phyloP scores from a whole-genome alignment of 2,329 filamentous ascomycete genomes.

The Verticillium nubilum region DNA sequence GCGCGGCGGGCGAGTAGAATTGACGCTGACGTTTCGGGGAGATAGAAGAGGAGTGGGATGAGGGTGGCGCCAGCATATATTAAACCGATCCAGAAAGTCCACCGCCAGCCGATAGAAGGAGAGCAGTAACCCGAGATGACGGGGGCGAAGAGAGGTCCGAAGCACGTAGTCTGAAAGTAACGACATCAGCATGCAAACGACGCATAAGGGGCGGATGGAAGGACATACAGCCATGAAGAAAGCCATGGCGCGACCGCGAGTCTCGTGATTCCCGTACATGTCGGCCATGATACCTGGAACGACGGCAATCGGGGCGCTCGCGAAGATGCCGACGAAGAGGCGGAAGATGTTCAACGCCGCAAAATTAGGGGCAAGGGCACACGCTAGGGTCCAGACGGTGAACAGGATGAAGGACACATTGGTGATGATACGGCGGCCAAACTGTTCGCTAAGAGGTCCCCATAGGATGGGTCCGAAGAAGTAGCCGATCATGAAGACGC shows the following conservation, averaged over 20 bases:
- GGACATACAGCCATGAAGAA: conserved; percentile 55
- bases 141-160: conserved; percentile 62
- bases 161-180: conserved; percentile 48
- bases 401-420: conserved; percentile 42
- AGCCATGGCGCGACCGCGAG: conserved; percentile 55
- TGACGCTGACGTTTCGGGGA: conserved; percentile 61
- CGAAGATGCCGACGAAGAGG: conserved; percentile 47
- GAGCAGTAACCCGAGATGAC: conserved; percentile 59
- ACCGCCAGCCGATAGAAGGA: conserved; percentile 57
- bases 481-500: conserved; percentile 59
- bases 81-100: conserved; percentile 65
- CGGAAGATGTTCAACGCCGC: conserved; percentile 48
- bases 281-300: conserved; percentile 62
- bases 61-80: conserved; percentile 62
- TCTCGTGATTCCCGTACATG: conserved; percentile 51
- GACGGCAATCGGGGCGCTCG: conserved; percentile 55
- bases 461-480: conserved; percentile 56
- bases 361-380: conserved; percentile 48
- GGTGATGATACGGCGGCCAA: conserved; percentile 46
- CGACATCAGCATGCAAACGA: neutral
- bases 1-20: conserved; percentile 54
- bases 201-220: neutral
- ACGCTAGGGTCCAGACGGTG: conserved; percentile 47
- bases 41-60: conserved; percentile 54
- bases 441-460: conserved; percentile 62